These are phyloP conservation scores for Abrus pulchellus DNA, from an alignment of 306 rosid genomes.

Conservation along the genomic window DNA sequence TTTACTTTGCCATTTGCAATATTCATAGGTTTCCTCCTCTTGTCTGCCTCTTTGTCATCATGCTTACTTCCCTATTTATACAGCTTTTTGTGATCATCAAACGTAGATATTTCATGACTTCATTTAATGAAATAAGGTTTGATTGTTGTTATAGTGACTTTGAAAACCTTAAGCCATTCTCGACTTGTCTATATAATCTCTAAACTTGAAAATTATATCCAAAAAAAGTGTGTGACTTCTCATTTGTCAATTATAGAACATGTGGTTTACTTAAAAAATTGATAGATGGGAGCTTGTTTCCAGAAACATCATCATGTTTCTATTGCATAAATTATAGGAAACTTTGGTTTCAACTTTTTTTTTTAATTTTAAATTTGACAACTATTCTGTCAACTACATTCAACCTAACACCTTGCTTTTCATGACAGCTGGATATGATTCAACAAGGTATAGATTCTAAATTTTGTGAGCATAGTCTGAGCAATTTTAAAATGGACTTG, in stretches of 20 bases:
- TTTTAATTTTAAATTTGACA: neutral
- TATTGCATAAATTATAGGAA: slow-evolving; percentile 19
- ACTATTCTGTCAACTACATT: neutral
- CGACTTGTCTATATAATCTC: neutral
- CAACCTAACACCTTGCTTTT: slow-evolving; percentile 32
- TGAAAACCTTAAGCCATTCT: neutral
- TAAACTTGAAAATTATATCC: slow-evolving; percentile 33
- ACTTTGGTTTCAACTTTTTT: slow-evolving; percentile 8
- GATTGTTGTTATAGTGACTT: neutral
- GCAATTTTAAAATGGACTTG: slow-evolving; percentile 64
- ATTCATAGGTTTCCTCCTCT: no score
- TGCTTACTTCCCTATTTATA: neutral
- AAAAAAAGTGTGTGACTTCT: slow-evolving; percentile 9
- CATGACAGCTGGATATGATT: slow-evolving; percentile 65
- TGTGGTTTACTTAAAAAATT: slow-evolving; percentile 30
- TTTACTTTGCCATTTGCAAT: no score
- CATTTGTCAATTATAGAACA: slow-evolving; percentile 18
- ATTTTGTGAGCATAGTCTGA: slow-evolving; percentile 63
- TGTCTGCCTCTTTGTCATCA: neutral
- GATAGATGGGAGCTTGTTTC: neutral
- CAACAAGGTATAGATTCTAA: slow-evolving; percentile 69
- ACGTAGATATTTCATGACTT: neutral
- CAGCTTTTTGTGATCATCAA: neutral
- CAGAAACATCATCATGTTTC: slow-evolving; percentile 21
- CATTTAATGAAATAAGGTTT: no score